Evolutionary conservation across 108 stramenopile species (phyloP), one percentile per base, ranked within the genome.

Genomic region (Cyclotella atomus): DNA sequence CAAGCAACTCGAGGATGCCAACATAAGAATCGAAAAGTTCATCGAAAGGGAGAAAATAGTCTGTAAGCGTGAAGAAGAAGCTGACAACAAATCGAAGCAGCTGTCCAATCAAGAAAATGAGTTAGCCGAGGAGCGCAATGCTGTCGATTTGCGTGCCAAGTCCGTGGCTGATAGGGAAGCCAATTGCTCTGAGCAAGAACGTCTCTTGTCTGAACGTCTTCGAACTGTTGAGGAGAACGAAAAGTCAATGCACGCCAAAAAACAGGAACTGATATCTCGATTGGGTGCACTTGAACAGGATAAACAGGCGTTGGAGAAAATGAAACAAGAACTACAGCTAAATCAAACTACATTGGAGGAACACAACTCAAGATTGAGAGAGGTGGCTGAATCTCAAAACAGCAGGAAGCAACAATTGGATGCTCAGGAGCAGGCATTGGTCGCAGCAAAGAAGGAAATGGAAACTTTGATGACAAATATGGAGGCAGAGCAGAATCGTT

Each of bases 341-440:
- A 64, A 56, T 9, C 64, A 72, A 53, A 30, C 46, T 45, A 46
- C 71, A 9, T 49, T 73, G 10, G 60, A 68, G 29, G 79, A 80
- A 24, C 67, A 73, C 60, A 79, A 30, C 9, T n/a, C 52, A 35
- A 79, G 70, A 79, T n/a, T n/a, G n/a, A n/a, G n/a, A n/a, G n/a
- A n/a, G n/a, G n/a, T n/a, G n/a, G n/a, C n/a, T n/a, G n/a, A n/a
- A n/a, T n/a, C n/a, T n/a, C n/a, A n/a, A 20, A 35, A 59, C 17
- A 63, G 47, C 35, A 66, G 60, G 65, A 61, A 68, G 29, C 30
- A 27, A 0, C 54, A 72, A 43, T 59, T 79, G 29, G 65, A 46
- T 20, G 30, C 49, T 0, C 59, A 79, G 70, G 79, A 80, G 33
- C 50, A 64, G 57, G 46, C 53, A 29, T 35, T 80, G 28, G 23